A percentile compares a stretch with the other conserved stretches of the same genome.
These are phyloP conservation scores for Diplodia seriata DNA, from an alignment of 2,329 filamentous ascomycete genomes.

Conservation along the genomic window DNA sequence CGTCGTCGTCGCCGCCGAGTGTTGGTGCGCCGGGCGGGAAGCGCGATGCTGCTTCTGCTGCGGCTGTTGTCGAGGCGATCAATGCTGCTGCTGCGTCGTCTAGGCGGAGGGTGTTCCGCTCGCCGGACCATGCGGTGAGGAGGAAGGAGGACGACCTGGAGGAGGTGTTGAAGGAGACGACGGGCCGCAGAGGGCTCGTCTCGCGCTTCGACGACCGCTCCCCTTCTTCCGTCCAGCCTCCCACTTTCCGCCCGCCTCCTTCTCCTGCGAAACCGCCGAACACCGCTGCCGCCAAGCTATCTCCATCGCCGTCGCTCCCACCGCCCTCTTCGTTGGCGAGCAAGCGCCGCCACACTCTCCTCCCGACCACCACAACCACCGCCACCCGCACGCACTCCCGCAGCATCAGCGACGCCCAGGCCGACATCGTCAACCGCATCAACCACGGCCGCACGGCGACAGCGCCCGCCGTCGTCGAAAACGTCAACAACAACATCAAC, in stretches of 20 bases:
- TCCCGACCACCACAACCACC: no score
- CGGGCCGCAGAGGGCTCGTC: no score
- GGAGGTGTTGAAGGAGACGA: neutral
- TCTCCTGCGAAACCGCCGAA: no score
- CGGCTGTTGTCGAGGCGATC: no score
- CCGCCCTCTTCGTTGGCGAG: neutral
- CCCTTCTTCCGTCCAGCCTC: neutral
- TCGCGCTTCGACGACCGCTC: neutral
- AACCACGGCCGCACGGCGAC: neutral
- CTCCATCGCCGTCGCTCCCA: neutral
- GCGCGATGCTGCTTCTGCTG: no score
- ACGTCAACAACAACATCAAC: neutral
- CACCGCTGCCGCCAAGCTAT: no score
- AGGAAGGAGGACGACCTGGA: neutral
- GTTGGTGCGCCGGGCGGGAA: no score
- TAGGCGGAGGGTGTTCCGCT: neutral
- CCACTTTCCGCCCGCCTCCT: no score
- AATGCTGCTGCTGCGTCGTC: no score
- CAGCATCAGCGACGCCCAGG: slow-evolving; percentile 22
- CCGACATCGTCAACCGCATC: slow-evolving; percentile 11
- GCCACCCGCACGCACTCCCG: neutral
- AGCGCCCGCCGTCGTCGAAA: neutral
- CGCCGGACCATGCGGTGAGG: neutral
- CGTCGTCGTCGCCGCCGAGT: neutral
- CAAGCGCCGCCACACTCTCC: neutral